Conservation (phyloP, 164 flowering plant species). For the Umbilicus rupestris region DNA sequence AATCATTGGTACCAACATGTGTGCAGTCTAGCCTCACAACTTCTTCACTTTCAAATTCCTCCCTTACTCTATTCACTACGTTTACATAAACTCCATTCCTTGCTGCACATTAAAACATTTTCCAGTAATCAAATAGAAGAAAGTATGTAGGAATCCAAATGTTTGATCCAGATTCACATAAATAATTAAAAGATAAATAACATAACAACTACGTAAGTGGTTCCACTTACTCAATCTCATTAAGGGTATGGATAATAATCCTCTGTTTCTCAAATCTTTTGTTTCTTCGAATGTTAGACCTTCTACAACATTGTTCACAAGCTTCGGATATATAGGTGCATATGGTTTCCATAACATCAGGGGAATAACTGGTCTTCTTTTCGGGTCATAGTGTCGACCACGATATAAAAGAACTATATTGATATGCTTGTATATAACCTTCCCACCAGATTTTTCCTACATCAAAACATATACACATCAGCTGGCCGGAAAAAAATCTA, state of each 20-base stretch:
- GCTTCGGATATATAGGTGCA: conserved; percentile 81
- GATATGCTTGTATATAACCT: conserved; percentile 51
- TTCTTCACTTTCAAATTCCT: conserved; percentile 64
- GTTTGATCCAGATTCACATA: background rate
- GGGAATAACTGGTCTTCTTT: conserved; percentile 63
- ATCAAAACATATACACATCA: conserved; percentile 17
- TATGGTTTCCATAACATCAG: conserved; percentile 86
- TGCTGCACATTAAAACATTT: conserved; percentile 30
- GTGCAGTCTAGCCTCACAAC: conserved; percentile 74
- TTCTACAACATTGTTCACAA: conserved; percentile 74
- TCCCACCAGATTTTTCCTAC: conserved; percentile 94
- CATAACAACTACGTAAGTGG: background rate
- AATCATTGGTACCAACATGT: conserved; percentile 69
- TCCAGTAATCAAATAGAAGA: background rate
- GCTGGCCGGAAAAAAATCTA: background rate
- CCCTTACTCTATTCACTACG: conserved; percentile 69
- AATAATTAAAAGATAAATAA: background rate
- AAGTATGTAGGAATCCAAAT: background rate
- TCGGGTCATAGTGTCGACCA: conserved; percentile 77
- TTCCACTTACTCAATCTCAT: conserved; percentile 71
- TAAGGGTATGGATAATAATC: conserved; percentile 48
- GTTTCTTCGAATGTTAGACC: conserved; percentile 79
- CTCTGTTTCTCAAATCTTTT: conserved; percentile 72
- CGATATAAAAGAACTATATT: conserved; percentile 74
- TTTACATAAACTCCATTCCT: conserved; percentile 89